These are phyloP conservation scores for Polygonum aviculare DNA, from an alignment of 148 eudicot species.

Conservation along the genomic window DNA sequence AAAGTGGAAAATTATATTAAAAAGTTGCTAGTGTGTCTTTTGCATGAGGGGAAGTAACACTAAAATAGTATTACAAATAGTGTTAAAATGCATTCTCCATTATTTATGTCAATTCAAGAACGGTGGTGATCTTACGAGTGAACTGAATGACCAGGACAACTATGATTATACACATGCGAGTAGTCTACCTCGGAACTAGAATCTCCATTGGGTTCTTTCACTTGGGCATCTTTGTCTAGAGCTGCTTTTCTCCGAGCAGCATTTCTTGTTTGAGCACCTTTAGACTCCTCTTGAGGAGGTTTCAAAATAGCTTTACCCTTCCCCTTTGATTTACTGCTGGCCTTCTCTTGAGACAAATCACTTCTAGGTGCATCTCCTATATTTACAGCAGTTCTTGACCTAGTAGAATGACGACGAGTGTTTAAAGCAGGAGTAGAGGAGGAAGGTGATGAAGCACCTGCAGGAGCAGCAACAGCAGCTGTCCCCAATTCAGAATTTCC, in stretches of 20 bases:
- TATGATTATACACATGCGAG: neutral
- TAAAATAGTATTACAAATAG: too few species aligned
- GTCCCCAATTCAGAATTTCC: constrained; percentile 64
- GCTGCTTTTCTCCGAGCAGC: constrained; percentile 74
- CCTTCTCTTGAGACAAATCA: constrained; percentile 47
- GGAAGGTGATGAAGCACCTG: constrained; percentile 56
- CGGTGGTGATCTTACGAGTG: too few species aligned
- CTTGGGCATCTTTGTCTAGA: constrained; percentile 63
- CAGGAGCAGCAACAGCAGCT: constrained; percentile 34
- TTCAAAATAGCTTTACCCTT: constrained; percentile 89
- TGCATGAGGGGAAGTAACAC: too few species aligned
- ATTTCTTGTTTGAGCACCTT: constrained; percentile 91
- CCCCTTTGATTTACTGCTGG: constrained; percentile 58
- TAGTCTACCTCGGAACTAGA: constrained; percentile 77
- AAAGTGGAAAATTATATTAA: neutral
- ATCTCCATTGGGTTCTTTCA: constrained; percentile 59
- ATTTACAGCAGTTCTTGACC: constrained; percentile 65
- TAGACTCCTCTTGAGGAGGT: constrained; percentile 50
- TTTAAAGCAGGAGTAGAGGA: constrained; percentile 57
- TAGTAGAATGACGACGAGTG: constrained; percentile 66
- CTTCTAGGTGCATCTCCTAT: constrained; percentile 50
- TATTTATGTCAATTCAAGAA: neutral
- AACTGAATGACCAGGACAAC: neutral
- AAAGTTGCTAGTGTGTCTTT: neutral
- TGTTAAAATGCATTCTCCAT: neutral